Conservation (phyloP, 768 basidiomycete species). For the Suillus ampliporus region DNA sequence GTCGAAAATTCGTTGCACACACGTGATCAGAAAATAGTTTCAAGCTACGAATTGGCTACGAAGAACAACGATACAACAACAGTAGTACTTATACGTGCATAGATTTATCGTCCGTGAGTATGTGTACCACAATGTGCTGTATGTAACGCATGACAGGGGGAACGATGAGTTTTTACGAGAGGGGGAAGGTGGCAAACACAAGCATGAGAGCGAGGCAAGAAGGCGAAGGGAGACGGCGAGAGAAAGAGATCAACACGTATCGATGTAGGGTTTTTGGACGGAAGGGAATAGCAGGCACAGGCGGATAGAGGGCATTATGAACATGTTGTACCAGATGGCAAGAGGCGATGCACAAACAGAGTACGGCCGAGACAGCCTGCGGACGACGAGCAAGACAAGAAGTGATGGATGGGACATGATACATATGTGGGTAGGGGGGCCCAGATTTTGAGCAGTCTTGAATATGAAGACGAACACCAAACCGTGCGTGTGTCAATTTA, state of each 20-base stretch:
- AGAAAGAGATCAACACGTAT: conserved; percentile 6
- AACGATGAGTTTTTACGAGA: conserved; percentile 10
- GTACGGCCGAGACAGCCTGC: conserved; percentile 15
- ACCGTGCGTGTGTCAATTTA: conserved; percentile 18
- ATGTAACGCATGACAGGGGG: conserved; percentile 10
- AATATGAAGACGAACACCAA: conserved; percentile 7
- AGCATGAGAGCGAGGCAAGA: conserved; percentile 9
- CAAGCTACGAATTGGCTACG: conserved; percentile 2
- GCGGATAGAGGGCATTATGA: conserved; percentile 27
- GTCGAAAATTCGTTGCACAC: not conserved
- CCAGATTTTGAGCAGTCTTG: conserved; percentile 17
- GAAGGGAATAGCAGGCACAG: conserved; percentile 22
- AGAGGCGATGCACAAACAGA: conserved; percentile 17
- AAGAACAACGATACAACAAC: conserved; percentile 7
- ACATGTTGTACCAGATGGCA: conserved; percentile 20
- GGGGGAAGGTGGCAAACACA: conserved; percentile 3
- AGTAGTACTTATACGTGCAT: conserved; percentile 9
- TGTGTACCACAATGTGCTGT: conserved; percentile 11
- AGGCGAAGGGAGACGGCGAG: conserved; percentile 16
- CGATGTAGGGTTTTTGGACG: conserved; percentile 21
- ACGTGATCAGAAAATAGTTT: not conserved
- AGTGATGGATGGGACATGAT: conserved; percentile 33
- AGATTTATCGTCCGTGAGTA: conserved; percentile 14
- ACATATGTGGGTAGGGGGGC: conserved; percentile 14
- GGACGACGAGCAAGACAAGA: conserved; percentile 33